phyloP scores from a whole-genome alignment of 352 stramenopile species.

The Phytophthora chlamydospora region DNA sequence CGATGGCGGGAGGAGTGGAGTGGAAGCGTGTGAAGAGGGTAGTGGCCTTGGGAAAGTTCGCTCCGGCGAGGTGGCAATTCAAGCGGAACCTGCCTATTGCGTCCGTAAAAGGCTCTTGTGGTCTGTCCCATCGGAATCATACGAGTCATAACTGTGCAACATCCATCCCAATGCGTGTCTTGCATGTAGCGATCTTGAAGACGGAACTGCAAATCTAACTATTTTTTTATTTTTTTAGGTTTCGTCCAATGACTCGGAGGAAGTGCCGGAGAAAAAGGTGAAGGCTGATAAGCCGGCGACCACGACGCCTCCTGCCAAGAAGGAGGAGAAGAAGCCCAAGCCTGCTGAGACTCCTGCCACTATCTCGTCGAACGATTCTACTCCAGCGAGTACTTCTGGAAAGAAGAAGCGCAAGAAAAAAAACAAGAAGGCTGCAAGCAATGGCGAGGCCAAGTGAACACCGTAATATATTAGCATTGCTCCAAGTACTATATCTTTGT shows the following conservation, averaged over 20 bases:
- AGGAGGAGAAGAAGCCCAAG: constrained; percentile 42
- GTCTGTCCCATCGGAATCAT: constrained; percentile 89
- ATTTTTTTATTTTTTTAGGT: constrained; percentile 14
- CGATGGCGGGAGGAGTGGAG: constrained; percentile 27
- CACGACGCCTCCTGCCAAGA: constrained; percentile 27
- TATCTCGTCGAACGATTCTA: constrained; percentile 9
- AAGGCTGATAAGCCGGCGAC: constrained; percentile 37
- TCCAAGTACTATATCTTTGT: neutral
- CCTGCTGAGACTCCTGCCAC: constrained; percentile 11
- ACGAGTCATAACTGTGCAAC: constrained; percentile 94
- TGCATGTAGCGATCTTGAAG: constrained; percentile 17
- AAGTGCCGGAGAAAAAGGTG: constrained; percentile 40
- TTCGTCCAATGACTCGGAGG: constrained; percentile 51
- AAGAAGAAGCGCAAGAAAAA: constrained; percentile 39
- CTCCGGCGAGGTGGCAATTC: constrained; percentile 35
- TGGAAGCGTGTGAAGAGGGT: constrained; percentile 6
- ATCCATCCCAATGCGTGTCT: constrained; percentile 50
- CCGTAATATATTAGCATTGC: constrained; percentile 34
- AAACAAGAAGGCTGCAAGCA: constrained; percentile 28
- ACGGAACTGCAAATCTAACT: constrained; percentile 14
- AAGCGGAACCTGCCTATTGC: constrained; percentile 43
- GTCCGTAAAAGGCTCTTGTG: constrained; percentile 67
- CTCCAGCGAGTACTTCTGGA: constrained; percentile 22
- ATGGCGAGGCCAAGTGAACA: constrained; percentile 22
- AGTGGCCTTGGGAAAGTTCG: constrained; percentile 30